A percentile compares a stretch with the other conserved stretches of the same genome.
phyloP scores from a whole-genome alignment of 148 eudicot species.

The Mesembryanthemum crystallinum region DNA sequence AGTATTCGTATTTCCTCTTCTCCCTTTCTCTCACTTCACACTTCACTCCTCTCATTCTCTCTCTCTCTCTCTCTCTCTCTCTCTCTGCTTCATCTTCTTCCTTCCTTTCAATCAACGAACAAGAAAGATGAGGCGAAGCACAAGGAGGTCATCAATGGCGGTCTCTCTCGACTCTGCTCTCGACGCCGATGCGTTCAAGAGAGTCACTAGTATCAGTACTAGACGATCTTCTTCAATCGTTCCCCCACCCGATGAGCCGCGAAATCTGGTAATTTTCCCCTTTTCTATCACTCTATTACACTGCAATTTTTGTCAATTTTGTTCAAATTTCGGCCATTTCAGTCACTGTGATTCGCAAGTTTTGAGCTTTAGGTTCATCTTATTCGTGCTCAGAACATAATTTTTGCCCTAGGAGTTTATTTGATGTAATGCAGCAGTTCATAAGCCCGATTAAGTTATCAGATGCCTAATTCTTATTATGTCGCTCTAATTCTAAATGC shows the following conservation, averaged over 20 bases:
- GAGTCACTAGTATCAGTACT: slow-evolving; percentile 1
- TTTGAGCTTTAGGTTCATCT: background rate
- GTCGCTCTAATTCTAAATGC: background rate
- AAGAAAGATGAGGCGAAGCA: slow-evolving; percentile 26
- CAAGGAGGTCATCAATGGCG: slow-evolving; percentile 30
- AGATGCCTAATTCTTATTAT: background rate
- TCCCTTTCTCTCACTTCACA: background rate
- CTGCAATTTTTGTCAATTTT: background rate
- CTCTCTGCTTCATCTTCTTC: background rate
- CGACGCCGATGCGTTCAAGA: slow-evolving; percentile 9
- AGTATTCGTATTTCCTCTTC: too few species aligned
- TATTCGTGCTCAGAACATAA: too few species aligned
- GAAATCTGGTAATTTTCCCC: slow-evolving; percentile 5
- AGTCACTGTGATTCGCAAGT: background rate
- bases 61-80: slow-evolving; percentile 6
- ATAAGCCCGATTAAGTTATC: background rate
- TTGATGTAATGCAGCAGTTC: background rate
- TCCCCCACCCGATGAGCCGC: slow-evolving; percentile 15
- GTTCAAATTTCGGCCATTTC: background rate
- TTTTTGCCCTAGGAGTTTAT: background rate
- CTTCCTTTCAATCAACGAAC: background rate
- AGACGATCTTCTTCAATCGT: slow-evolving; percentile 25
- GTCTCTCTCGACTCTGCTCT: slow-evolving; percentile 28
- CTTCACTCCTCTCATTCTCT: background rate
- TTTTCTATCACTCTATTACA: background rate